Base-by-base conservation (phyloP, 2,329 filamentous ascomycete species). In the Huntiella omanensis region DNA sequence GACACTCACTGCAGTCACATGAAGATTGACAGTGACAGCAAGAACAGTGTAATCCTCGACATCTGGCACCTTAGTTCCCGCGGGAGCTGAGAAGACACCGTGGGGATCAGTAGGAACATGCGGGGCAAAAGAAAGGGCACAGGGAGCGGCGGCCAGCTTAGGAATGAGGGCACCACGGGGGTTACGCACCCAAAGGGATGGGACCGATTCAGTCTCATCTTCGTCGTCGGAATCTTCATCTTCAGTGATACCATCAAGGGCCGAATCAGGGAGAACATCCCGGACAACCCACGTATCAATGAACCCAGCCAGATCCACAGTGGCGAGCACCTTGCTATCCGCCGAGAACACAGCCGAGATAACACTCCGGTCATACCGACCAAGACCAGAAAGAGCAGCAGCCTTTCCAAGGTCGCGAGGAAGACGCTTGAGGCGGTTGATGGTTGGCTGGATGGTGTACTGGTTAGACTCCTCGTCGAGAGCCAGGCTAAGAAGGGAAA, bases 211-310 rank as follows among this genome's bases (percentile, higher is more conserved):
- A 22, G 54, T 54, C 4, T 62, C 64, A 15, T 56, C 60, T 40
- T 63, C 62, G 37, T 55, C 59, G 40, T 57, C 56, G 49, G 54
- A 56, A 51, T 63, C 59, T 57, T 62, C 55, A 37, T 55, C 45
- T 19, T 57, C 56, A 15, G 59, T 54, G 6, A 53, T 52, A 32
- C 59, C 57, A 45, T 62, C 58, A 47, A 57, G 53, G 12, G 51
- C 47, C 19, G 59, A 54, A 3, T 51, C 52, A 6, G 59, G 58
- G 22, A 56, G 58, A 34, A 62, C 59, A 47, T 63, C 62, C 56
- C 75, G 70, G 46, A 93, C 62, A 1, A 85, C 64, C 83, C 87
- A 98, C 13, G 80, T 85, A 57, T 96, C 87, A 32, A 96, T 68
- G 60, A 79, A 85, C 38, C 91, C 91, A 38, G 81, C 78, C 45